Evolutionary conservation across 2,329 filamentous ascomycete species (phyloP).

Genomic region (Neopestalotiopsis sp.): DNA sequence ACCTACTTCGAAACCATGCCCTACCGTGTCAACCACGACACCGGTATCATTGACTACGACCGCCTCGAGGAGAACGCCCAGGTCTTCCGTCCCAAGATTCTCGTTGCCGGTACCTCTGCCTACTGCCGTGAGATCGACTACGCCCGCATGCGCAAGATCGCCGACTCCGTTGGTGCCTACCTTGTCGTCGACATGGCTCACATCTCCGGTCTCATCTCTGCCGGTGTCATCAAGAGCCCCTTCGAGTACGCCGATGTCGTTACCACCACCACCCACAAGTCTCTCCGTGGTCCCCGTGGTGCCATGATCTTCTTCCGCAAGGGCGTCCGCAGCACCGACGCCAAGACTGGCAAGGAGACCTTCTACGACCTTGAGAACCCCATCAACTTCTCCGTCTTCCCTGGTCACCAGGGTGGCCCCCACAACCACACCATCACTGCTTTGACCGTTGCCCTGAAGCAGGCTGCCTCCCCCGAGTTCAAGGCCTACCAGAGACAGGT

Average conservation of each 20-base stretch:
- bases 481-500: constrained; percentile 93
- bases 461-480: constrained; percentile 90
- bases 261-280: constrained; percentile 99
- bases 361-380: constrained; percentile 93
- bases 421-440: constrained; percentile 99
- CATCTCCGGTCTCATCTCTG: constrained; percentile 94
- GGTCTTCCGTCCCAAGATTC: constrained; percentile 93
- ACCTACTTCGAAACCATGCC: constrained; percentile 99
- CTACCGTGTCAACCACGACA: constrained; percentile 87
- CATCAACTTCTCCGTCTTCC: constrained; percentile 99
- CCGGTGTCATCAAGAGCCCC: constrained; percentile 90
- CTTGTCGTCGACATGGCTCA: constrained; percentile 98
- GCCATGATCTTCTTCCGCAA: constrained; percentile 99
- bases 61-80: constrained; percentile 86
- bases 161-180: constrained; percentile 92
- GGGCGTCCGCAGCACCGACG: constrained; percentile 86
- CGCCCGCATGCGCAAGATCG: constrained; percentile 92
- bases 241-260: constrained; percentile 95
- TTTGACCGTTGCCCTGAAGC: constrained; percentile 91
- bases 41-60: constrained; percentile 97
- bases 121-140: constrained; percentile 99
- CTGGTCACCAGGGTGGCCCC: constrained; percentile 95
- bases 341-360: constrained; percentile 88
- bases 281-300: constrained; percentile 92
- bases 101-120: constrained; percentile 95